Conservation (phyloP, 441 rosid species). For the Sinapis alba region DNA sequence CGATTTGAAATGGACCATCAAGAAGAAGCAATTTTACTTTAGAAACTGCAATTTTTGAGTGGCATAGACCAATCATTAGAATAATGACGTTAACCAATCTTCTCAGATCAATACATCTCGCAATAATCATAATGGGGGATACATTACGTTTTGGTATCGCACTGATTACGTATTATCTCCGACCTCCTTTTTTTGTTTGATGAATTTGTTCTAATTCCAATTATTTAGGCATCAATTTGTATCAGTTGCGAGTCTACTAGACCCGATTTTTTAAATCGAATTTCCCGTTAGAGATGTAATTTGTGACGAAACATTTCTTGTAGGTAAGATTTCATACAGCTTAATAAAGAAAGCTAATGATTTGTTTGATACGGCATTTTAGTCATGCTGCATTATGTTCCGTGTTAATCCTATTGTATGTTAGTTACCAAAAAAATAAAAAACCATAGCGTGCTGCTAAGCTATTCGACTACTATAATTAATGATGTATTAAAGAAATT, state of each 20-base stretch:
- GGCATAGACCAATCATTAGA: conserved; percentile 31
- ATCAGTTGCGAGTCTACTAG: background rate
- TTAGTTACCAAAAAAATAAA: too few relatives aligned
- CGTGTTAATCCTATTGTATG: too few relatives aligned
- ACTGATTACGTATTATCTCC: conserved; percentile 6
- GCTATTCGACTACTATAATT: background rate
- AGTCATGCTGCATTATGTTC: too few relatives aligned
- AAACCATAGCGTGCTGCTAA: too few relatives aligned
- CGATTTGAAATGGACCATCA: conserved; percentile 27
- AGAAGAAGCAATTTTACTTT: conserved; percentile 6
- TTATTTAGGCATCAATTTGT: conserved; percentile 2
- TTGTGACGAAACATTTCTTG: background rate
- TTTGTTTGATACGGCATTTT: too few relatives aligned
- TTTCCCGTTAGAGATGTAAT: conserved; percentile 1
- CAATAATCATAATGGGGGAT: conserved; percentile 19
- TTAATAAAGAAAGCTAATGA: too few relatives aligned
- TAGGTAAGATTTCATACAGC: background rate
- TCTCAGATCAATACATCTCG: background rate
- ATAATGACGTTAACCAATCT: conserved; percentile 27
- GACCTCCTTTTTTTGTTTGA: background rate
- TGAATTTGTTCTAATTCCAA: background rate
- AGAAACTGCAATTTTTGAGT: conserved; percentile 11
- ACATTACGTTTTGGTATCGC: conserved; percentile 21
- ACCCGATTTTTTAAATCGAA: background rate
- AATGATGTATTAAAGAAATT: background rate